phyloP scores from a whole-genome alignment of 805 yeast genomes.

The Nakazawaea wyomingensis region DNA sequence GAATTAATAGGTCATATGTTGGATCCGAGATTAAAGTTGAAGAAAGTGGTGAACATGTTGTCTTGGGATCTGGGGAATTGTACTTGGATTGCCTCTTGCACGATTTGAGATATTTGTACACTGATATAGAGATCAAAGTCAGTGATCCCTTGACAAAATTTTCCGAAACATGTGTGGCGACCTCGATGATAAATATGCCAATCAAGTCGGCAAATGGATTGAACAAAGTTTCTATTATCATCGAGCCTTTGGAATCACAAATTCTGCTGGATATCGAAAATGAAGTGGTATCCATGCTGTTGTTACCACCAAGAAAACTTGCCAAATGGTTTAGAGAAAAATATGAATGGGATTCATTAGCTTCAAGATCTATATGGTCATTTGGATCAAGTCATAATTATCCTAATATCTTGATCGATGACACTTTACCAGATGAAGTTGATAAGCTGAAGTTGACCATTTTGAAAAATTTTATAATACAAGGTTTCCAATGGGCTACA shows the following conservation, averaged over 20 bases:
- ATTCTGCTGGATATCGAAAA: conserved; percentile 52
- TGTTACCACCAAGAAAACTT: conserved; percentile 30
- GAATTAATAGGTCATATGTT: conserved; percentile 56
- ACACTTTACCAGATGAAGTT: conserved; percentile 67
- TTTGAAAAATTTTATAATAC: conserved; percentile 51
- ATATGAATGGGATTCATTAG: conserved; percentile 78
- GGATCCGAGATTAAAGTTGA: conserved; percentile 69
- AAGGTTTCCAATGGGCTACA: conserved; percentile 81
- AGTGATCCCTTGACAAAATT: conserved; percentile 82
- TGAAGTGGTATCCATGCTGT: conserved; percentile 31
- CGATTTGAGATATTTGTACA: conserved; percentile 62
- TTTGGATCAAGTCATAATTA: conserved; percentile 52
- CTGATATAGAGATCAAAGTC: conserved; percentile 67
- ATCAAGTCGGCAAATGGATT: conserved; percentile 50
- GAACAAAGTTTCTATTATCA: conserved; percentile 59
- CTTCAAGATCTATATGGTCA: conserved; percentile 78
- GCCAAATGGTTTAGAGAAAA: conserved; percentile 50
- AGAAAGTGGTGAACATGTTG: conserved; percentile 81
- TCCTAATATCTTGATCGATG: conserved; percentile 60
- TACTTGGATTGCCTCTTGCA: conserved; percentile 79
- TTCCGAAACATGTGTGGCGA: conserved; percentile 66
- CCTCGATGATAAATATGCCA: conserved; percentile 64
- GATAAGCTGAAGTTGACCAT: conserved; percentile 44
- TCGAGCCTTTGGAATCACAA: conserved; percentile 63
- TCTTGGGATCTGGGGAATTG: conserved; percentile 82